These are phyloP conservation scores for Gilbertella persicaria DNA, from an alignment of 371 early-diverging fungal genomes.

Conservation along the genomic window DNA sequence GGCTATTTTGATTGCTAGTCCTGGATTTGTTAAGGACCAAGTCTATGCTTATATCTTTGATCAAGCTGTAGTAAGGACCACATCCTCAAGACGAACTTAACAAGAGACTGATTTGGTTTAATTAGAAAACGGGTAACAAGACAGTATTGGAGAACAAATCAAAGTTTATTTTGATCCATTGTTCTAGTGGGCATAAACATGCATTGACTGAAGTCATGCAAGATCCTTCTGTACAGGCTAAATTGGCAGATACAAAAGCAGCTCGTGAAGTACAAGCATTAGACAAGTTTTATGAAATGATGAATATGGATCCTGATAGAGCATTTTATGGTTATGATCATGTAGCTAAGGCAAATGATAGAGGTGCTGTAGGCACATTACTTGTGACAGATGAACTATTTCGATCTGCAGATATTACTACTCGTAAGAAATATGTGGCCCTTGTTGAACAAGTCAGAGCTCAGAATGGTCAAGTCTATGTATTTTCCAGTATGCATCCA, in stretches of 20 bases:
- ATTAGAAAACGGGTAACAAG: constrained; percentile 83
- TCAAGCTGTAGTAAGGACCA: constrained; percentile 78
- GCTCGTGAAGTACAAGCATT: constrained; percentile 83
- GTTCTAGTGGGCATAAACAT: constrained; percentile 95
- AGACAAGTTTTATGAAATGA: constrained; percentile 86
- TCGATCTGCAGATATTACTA: constrained; percentile 82
- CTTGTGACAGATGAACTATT: constrained; percentile 93
- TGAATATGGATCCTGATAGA: constrained; percentile 85
- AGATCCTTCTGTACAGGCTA: constrained; percentile 79
- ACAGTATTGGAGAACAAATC: constrained; percentile 75
- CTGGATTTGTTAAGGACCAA: constrained; percentile 94
- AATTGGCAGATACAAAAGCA: constrained; percentile 91
- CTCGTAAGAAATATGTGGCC: constrained; percentile 80
- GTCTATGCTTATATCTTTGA: constrained; percentile 82
- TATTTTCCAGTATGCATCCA: constrained; percentile 91
- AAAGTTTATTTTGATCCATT: constrained; percentile 89
- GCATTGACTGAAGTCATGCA: constrained; percentile 91
- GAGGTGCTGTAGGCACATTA: constrained; percentile 84
- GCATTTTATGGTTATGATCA: constrained; percentile 92
- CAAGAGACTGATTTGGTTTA: neutral
- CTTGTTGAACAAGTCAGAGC: constrained; percentile 83
- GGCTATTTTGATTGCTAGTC: constrained; percentile 91
- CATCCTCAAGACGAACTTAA: no score
- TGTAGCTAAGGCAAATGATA: constrained; percentile 81
- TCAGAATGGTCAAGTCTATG: constrained; percentile 78